phyloP scores from a whole-genome alignment of 768 basidiomycete species.

The Panus rudis region DNA sequence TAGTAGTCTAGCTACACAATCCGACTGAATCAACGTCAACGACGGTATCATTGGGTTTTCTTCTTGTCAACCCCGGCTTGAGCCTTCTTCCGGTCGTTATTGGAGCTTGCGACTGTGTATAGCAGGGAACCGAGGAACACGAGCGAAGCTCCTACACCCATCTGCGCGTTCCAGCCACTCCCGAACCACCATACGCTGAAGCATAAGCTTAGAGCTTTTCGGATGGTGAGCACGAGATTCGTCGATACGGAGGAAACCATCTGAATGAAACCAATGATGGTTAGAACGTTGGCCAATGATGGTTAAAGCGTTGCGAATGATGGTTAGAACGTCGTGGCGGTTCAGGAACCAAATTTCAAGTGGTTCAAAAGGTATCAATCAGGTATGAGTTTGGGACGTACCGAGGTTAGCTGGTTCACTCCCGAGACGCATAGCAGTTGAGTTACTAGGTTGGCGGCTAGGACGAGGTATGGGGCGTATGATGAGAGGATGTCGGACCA shows the following conservation, averaged over 20 bases:
- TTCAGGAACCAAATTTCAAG: too few relatives aligned
- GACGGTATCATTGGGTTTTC: too few relatives aligned
- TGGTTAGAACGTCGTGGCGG: too few relatives aligned
- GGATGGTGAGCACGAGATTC: constrained; percentile 70
- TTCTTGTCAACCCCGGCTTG: too few relatives aligned
- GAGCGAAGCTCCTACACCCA: constrained; percentile 63
- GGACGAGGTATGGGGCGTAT: constrained; percentile 44
- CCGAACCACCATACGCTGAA: constrained; percentile 85
- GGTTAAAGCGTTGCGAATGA: background rate
- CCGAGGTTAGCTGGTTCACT: constrained; percentile 76
- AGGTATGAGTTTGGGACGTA: constrained; percentile 39
- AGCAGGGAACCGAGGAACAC: constrained; percentile 65
- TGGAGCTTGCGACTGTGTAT: constrained; percentile 33
- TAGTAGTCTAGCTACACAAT: too few relatives aligned
- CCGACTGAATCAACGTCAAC: too few relatives aligned
- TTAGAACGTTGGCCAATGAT: too few relatives aligned
- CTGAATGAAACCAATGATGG: constrained; percentile 25
- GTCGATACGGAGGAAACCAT: constrained; percentile 76
- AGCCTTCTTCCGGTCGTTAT: too few relatives aligned
- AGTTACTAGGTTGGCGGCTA: constrained; percentile 58
- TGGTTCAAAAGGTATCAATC: too few relatives aligned
- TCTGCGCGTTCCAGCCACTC: constrained; percentile 58
- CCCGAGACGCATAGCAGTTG: constrained; percentile 81
- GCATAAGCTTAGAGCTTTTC: constrained; percentile 75
- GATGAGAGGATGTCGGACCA: constrained; percentile 16